These are phyloP conservation scores for Sporothrix variecibatus DNA, from an alignment of 2,329 filamentous ascomycete species.

Conservation along the genomic window DNA sequence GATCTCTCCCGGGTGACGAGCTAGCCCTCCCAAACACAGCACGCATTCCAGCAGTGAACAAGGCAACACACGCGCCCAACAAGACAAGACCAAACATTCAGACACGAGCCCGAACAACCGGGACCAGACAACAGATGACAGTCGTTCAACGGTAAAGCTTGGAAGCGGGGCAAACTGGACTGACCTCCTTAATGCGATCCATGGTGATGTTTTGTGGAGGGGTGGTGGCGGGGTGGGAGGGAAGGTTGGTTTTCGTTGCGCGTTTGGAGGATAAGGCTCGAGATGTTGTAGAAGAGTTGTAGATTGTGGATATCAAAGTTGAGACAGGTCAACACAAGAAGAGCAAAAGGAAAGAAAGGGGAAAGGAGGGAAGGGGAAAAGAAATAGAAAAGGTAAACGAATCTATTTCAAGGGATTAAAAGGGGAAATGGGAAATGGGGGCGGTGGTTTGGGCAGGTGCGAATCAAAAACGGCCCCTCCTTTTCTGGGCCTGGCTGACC, in stretches of 20 bases:
- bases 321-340: background rate
- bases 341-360: background rate
- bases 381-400: slow-evolving; percentile 18
- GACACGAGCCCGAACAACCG: background rate
- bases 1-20: background rate
- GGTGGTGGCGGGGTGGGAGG: background rate
- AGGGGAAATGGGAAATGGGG: slow-evolving; percentile 20
- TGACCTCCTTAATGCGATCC: slow-evolving; percentile 90
- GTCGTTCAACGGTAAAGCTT: background rate
- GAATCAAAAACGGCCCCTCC: slow-evolving; percentile 21
- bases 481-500: slow-evolving; percentile 27
- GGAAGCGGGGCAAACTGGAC: slow-evolving; percentile 40
- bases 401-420: slow-evolving; percentile 16
- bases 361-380: background rate
- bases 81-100: background rate
- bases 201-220: slow-evolving; percentile 50
- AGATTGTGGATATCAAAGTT: slow-evolving; percentile 3
- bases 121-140: background rate
- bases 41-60: background rate
- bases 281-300: background rate
- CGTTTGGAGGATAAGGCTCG: background rate
- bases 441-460: slow-evolving; percentile 20
- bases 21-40: background rate
- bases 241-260: background rate
- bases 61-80: background rate